Evolutionary conservation across 2,329 filamentous ascomycete species (phyloP).

Genomic region (Cercospora berteroae): DNA sequence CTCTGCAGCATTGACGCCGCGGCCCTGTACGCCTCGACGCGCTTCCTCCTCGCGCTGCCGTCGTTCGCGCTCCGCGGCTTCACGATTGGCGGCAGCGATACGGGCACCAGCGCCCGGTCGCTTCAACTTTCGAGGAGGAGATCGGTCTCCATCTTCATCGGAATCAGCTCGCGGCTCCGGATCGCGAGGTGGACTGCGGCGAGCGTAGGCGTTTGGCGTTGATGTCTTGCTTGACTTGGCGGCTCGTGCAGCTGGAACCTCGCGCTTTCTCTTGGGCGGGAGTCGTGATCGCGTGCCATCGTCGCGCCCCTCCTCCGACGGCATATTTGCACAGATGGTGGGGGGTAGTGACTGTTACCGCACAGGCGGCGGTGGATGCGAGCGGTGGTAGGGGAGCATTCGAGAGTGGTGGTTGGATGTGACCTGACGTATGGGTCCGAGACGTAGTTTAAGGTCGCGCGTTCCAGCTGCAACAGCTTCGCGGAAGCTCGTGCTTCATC

Average conservation of each 20-base stretch:
- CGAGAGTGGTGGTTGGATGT: neutral
- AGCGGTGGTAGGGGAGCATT: neutral
- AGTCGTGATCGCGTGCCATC: constrained; percentile 17
- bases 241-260: constrained; percentile 30
- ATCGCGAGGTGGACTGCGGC: constrained; percentile 35
- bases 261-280: constrained; percentile 35
- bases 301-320: constrained; percentile 27
- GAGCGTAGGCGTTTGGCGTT: constrained; percentile 37
- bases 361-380: neutral
- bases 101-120: constrained; percentile 48
- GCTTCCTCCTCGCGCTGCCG: constrained; percentile 41
- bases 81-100: constrained; percentile 65
- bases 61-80: constrained; percentile 60
- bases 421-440: neutral
- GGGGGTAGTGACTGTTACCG: neutral
- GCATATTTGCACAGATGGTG: constrained; percentile 16
- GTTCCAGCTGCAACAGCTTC: neutral
- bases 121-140: constrained; percentile 41
- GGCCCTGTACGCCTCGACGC: constrained; percentile 37
- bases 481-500: constrained; percentile 3
- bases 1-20: constrained; percentile 48
- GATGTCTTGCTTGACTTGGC: constrained; percentile 28
- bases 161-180: constrained; percentile 21
- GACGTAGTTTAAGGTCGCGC: neutral
- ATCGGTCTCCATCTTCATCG: constrained; percentile 30